A percentile compares a stretch with the other conserved stretches of the same genome.
Evolutionary conservation across 768 basidiomycete species (phyloP).

Genomic region (Trametes meyenii): DNA sequence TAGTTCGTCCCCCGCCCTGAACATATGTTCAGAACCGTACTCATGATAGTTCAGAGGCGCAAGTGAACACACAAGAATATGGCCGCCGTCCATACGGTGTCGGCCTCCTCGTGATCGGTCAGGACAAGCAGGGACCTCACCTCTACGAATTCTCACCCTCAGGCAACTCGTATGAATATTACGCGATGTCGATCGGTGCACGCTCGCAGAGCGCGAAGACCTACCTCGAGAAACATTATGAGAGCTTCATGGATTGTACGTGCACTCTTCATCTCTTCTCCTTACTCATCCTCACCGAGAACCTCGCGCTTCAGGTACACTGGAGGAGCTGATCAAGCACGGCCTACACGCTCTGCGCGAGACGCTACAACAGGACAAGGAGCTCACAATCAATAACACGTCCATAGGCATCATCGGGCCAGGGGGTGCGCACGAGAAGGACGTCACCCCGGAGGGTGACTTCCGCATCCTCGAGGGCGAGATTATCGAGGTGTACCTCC

Average conservation of each 20-base stretch:
- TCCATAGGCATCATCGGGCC: constrained; percentile 92
- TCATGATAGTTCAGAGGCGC: constrained; percentile 68
- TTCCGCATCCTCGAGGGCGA: constrained; percentile 93
- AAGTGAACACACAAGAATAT: constrained; percentile 98
- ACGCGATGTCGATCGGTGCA: constrained; percentile 97
- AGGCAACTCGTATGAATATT: constrained; percentile 97
- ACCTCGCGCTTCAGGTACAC: constrained; percentile 52
- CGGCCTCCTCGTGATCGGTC: constrained; percentile 95
- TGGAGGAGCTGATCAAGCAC: constrained; percentile 89
- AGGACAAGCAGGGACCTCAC: constrained; percentile 96
- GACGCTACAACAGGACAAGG: constrained; percentile 98
- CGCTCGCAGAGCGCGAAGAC: constrained; percentile 98
- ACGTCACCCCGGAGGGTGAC: constrained; percentile 52
- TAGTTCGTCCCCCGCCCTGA: constrained; percentile 56
- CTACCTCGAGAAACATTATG: constrained; percentile 93
- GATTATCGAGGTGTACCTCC: constrained; percentile 70
- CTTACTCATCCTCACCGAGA: neutral
- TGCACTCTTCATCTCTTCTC: constrained; percentile 23
- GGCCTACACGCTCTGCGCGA: constrained; percentile 94
- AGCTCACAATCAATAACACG: constrained; percentile 90
- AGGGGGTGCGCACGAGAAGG: constrained; percentile 57
- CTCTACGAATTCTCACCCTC: constrained; percentile 98
- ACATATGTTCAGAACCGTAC: neutral
- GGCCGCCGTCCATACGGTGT: constrained; percentile 97
- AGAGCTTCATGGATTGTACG: constrained; percentile 84